phyloP scores from a whole-genome alignment of 2,329 filamentous ascomycete species.

The Penicillium sp. region DNA sequence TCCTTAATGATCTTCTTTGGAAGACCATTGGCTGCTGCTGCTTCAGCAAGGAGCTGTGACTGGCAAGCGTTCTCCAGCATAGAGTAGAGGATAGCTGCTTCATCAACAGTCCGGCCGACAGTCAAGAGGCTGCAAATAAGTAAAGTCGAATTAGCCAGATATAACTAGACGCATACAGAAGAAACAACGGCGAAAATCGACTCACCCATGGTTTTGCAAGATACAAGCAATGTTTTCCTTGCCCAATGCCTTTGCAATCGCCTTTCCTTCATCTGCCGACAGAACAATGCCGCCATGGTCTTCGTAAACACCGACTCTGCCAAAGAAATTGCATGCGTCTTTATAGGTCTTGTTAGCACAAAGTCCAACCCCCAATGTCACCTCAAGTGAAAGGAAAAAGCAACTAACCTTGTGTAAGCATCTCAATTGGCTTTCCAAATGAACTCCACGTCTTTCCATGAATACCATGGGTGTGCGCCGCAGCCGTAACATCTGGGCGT shows the following conservation, averaged over 20 bases:
- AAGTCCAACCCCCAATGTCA: background rate
- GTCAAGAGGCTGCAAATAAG: constrained; percentile 36
- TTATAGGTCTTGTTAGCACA: background rate
- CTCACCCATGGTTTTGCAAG: constrained; percentile 44
- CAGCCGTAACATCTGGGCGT: constrained; percentile 58
- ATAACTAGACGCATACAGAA: constrained; percentile 15
- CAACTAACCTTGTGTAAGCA: constrained; percentile 57
- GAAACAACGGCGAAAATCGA: background rate
- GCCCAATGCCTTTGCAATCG: constrained; percentile 41
- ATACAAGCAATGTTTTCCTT: constrained; percentile 44
- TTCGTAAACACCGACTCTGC: constrained; percentile 40
- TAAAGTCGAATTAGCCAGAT: constrained; percentile 17
- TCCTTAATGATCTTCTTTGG: constrained; percentile 37
- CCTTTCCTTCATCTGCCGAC: constrained; percentile 41
- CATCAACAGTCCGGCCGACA: constrained; percentile 43
- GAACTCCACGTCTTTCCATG: constrained; percentile 63
- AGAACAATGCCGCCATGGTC: constrained; percentile 45
- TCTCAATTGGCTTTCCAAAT: constrained; percentile 60
- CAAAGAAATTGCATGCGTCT: constrained; percentile 43
- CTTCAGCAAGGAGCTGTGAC: constrained; percentile 44
- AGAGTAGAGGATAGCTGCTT: constrained; percentile 42
- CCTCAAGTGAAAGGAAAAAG: background rate
- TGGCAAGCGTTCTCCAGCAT: constrained; percentile 46
- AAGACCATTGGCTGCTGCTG: constrained; percentile 41
- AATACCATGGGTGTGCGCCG: constrained; percentile 59